Conservation (phyloP, 441 rosid genomes). For the Populus hybrid region DNA sequence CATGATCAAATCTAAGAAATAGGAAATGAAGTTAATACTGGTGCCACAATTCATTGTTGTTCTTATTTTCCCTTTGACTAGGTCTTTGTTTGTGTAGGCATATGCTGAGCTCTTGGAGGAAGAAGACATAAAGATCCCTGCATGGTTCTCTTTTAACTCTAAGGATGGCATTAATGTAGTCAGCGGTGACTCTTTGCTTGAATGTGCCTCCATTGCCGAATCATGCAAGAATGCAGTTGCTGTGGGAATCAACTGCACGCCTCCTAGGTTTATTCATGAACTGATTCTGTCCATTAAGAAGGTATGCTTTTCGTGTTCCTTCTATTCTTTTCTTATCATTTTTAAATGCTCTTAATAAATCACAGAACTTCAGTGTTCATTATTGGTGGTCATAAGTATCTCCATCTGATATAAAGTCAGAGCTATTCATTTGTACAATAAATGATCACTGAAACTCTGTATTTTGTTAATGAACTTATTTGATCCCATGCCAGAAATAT, state of each 20-base stretch:
- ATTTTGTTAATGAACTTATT: neutral
- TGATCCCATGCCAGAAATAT: neutral
- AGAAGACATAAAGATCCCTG: slow-evolving; percentile 59
- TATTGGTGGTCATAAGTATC: neutral
- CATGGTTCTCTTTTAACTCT: slow-evolving; percentile 87
- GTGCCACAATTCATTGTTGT: neutral
- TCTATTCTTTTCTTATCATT: neutral
- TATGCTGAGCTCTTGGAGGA: slow-evolving; percentile 76
- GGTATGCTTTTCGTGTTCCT: slow-evolving; percentile 34
- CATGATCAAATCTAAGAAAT: neutral
- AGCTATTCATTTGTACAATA: neutral
- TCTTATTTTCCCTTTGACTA: neutral
- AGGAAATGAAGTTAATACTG: slow-evolving; percentile 2
- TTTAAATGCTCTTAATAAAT: neutral
- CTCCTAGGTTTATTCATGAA: slow-evolving; percentile 74
- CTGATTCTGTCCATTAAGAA: slow-evolving; percentile 53
- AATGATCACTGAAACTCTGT: neutral
- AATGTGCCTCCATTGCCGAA: slow-evolving; percentile 66
- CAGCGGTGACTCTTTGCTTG: slow-evolving; percentile 69
- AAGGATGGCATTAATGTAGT: slow-evolving; percentile 83
- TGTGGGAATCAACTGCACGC: slow-evolving; percentile 91
- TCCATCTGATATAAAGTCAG: neutral
- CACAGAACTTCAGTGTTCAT: neutral
- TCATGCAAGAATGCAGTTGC: slow-evolving; percentile 65
- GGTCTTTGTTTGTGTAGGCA: slow-evolving; percentile 38